These are phyloP conservation scores for Phytophthora nicotianae DNA, from an alignment of 352 stramenopile species.

Conservation along the genomic window DNA sequence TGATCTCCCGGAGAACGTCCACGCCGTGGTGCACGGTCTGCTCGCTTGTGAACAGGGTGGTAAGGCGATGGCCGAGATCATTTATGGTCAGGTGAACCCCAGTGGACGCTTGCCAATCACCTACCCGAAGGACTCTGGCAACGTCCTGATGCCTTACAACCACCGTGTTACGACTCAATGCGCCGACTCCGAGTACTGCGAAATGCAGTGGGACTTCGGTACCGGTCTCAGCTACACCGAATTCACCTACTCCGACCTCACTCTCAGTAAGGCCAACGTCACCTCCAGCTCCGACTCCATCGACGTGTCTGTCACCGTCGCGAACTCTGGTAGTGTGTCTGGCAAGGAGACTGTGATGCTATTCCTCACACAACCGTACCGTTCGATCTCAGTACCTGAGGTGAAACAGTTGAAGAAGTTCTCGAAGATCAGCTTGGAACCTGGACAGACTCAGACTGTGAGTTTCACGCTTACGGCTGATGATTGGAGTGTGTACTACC, in stretches of 20 bases:
- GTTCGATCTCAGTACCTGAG: slow-evolving; percentile 61
- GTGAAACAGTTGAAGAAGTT: slow-evolving; percentile 85
- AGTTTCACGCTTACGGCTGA: slow-evolving; percentile 44
- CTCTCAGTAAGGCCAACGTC: slow-evolving; percentile 67
- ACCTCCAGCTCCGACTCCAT: slow-evolving; percentile 36
- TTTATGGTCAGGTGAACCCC: slow-evolving; percentile 78
- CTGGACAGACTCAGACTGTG: slow-evolving; percentile 34
- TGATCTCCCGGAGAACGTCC: slow-evolving; percentile 48
- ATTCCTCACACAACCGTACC: slow-evolving; percentile 70
- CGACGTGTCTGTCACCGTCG: slow-evolving; percentile 57
- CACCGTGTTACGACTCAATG: slow-evolving; percentile 56
- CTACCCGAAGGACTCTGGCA: slow-evolving; percentile 64
- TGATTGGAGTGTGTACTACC: slow-evolving; percentile 63
- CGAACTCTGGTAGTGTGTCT: slow-evolving; percentile 53
- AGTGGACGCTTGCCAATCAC: slow-evolving; percentile 82
- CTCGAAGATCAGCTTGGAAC: slow-evolving; percentile 62
- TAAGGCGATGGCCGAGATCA: slow-evolving; percentile 78
- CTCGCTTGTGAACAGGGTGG: slow-evolving; percentile 74
- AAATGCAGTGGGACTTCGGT: slow-evolving; percentile 69
- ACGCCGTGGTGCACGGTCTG: slow-evolving; percentile 73
- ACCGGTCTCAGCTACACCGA: slow-evolving; percentile 70
- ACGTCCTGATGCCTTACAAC: slow-evolving; percentile 71
- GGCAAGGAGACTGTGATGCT: slow-evolving; percentile 79
- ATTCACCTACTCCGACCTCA: slow-evolving; percentile 54
- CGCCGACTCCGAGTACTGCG: slow-evolving; percentile 38